Conservation (phyloP, 768 basidiomycete genomes). For the Royoungia palumana region DNA sequence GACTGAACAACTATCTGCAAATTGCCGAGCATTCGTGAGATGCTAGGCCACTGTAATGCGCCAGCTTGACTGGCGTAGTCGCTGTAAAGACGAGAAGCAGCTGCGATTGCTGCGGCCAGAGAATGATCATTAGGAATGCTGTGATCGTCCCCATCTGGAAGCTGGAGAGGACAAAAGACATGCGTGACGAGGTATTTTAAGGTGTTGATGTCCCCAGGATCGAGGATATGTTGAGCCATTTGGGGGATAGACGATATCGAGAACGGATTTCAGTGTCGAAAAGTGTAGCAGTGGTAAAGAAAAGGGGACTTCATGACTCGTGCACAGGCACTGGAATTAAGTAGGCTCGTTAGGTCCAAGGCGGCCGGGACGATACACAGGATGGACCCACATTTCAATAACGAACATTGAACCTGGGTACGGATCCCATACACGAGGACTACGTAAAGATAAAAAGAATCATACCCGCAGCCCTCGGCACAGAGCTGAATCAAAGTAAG, state of each 20-base stretch:
- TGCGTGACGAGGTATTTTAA: slow-evolving; percentile 35
- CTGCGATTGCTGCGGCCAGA: slow-evolving; percentile 21
- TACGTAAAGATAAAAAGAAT: no score
- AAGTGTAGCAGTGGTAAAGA: no score
- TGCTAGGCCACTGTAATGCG: slow-evolving; percentile 24
- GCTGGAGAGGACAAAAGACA: slow-evolving; percentile 38
- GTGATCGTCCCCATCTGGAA: slow-evolving; percentile 35
- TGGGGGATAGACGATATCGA: not conserved
- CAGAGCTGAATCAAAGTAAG: no score
- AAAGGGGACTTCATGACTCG: no score
- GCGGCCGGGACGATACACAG: no score
- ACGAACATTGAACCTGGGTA: no score
- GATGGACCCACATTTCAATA: no score
- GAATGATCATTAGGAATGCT: slow-evolving; percentile 20
- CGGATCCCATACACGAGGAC: no score
- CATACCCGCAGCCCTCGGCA: no score
- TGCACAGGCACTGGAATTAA: not conserved
- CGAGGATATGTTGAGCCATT: not conserved
- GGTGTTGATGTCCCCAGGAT: not conserved
- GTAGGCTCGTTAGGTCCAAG: not conserved
- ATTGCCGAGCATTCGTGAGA: slow-evolving; percentile 25
- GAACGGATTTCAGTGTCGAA: no score
- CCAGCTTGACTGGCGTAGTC: slow-evolving; percentile 1
- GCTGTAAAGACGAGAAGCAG: slow-evolving; percentile 20
- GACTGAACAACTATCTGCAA: slow-evolving; percentile 3